phyloP scores from a whole-genome alignment of 495 filamentous ascomycete species.

The Tuber borchii region DNA sequence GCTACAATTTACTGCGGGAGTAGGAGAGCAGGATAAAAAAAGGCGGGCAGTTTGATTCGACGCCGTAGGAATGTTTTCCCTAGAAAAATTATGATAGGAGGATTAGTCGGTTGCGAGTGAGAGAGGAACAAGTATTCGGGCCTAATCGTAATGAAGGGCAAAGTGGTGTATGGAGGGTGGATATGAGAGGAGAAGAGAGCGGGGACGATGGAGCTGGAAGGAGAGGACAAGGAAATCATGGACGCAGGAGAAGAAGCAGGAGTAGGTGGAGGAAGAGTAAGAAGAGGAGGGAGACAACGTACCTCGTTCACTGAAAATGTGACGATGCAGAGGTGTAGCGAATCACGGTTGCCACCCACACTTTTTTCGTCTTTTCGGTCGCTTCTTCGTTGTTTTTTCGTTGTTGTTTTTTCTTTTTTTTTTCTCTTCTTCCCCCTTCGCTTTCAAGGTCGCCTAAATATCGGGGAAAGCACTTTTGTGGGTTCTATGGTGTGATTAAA shows the following conservation, averaged over 20 bases:
- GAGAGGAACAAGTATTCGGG: slow-evolving; percentile 39
- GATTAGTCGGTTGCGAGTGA: slow-evolving; percentile 28
- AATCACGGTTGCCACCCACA: slow-evolving; percentile 1
- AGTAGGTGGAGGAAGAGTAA: background rate
- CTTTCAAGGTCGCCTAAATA: slow-evolving; percentile 15
- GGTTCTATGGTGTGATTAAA: background rate
- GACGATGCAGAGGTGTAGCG: background rate
- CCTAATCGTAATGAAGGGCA: background rate
- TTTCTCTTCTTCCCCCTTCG: background rate
- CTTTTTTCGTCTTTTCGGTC: background rate
- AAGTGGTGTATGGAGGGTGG: slow-evolving; percentile 3
- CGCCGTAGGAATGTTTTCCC: background rate
- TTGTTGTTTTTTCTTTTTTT: background rate
- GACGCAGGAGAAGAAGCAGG: slow-evolving; percentile 17
- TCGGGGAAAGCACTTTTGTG: slow-evolving; percentile 7
- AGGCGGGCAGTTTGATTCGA: slow-evolving; percentile 23
- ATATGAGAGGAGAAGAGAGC: background rate
- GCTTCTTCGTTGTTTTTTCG: slow-evolving; percentile 1
- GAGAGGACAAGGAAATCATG: slow-evolving; percentile 32
- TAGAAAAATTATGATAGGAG: background rate
- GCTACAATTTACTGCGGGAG: slow-evolving; percentile 26
- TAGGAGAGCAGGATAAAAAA: slow-evolving; percentile 17
- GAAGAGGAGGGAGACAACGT: slow-evolving; percentile 15
- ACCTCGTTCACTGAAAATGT: slow-evolving; percentile 16
- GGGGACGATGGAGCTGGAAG: slow-evolving; percentile 16